phyloP scores from a whole-genome alignment of 1,284 basidiomycete genomes.

The Puccinia sorghi region DNA sequence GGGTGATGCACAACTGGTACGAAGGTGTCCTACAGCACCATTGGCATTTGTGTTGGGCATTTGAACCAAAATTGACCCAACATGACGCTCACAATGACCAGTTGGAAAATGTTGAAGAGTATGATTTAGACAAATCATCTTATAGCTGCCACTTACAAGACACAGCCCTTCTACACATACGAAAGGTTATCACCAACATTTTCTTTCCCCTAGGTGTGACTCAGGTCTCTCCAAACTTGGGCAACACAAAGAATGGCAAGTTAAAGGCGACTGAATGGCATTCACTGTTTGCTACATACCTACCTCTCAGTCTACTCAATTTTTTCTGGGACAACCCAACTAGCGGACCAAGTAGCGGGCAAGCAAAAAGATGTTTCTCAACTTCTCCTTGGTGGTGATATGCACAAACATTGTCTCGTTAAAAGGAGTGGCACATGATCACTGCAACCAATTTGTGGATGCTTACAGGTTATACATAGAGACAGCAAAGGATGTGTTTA shows the following conservation, averaged over 20 bases:
- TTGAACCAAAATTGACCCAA: no score
- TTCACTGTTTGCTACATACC: slow-evolving; percentile 47
- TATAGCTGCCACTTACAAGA: neutral
- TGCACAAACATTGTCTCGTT: neutral
- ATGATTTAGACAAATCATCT: neutral
- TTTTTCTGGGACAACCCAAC: neutral
- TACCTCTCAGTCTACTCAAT: slow-evolving; percentile 41
- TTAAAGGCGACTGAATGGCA: slow-evolving; percentile 51
- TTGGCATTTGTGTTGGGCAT: neutral
- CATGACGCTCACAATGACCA: no score
- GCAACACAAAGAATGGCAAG: slow-evolving; percentile 48
- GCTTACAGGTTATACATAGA: neutral
- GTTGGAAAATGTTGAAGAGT: neutral
- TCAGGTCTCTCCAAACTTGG: slow-evolving; percentile 43
- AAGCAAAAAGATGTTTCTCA: neutral
- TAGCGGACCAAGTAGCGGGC: neutral
- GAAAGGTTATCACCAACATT: slow-evolving; percentile 7
- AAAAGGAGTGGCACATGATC: neutral
- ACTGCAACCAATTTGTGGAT: neutral
- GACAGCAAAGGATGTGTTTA: neutral
- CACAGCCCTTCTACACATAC: no score
- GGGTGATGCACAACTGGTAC: slow-evolving; percentile 33
- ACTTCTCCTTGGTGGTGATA: no score
- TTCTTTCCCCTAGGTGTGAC: slow-evolving; percentile 46
- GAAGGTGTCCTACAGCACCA: slow-evolving; percentile 28